phyloP scores from a whole-genome alignment of 345 rosid species.

The Euphorbia pulcherrima region DNA sequence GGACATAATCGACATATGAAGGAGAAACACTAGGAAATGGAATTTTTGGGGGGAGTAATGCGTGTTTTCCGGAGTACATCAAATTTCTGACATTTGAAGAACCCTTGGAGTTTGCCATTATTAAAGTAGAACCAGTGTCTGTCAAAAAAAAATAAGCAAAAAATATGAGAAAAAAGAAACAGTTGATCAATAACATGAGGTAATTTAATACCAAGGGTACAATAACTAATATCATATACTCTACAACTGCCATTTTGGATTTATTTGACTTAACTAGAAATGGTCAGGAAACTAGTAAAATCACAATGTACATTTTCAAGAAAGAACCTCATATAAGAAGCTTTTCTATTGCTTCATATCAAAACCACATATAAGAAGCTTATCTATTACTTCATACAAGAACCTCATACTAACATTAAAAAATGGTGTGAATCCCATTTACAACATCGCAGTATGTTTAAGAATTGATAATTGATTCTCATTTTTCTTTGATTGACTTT shows the following conservation, averaged over 20 bases:
- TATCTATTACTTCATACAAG: conserved; percentile 7
- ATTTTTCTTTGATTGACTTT: neutral
- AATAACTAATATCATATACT: neutral
- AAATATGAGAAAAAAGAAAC: neutral
- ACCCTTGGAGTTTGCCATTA: conserved; percentile 76
- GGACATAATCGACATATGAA: conserved; percentile 57
- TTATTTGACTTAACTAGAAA: neutral
- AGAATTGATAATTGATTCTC: neutral
- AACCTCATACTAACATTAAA: neutral
- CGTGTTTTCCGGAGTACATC: conserved; percentile 66
- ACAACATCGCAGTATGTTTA: neutral
- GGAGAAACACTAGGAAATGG: conserved; percentile 78
- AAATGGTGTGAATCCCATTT: neutral
- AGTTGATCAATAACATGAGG: neutral
- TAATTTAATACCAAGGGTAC: neutral
- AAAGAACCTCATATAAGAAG: neutral
- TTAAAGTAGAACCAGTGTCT: conserved; percentile 34
- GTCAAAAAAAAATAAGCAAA: conserved; percentile 8
- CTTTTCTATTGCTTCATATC: conserved; percentile 6
- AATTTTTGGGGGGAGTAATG: conserved; percentile 88
- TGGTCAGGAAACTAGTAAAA: neutral
- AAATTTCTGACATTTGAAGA: conserved; percentile 62
- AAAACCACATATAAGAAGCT: neutral
- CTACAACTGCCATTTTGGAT: neutral
- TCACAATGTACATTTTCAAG: neutral